A percentile compares a stretch with the other conserved stretches of the same genome.
These are phyloP conservation scores for Peronospora destructor DNA, from an alignment of 352 stramenopile species.

Conservation along the genomic window DNA sequence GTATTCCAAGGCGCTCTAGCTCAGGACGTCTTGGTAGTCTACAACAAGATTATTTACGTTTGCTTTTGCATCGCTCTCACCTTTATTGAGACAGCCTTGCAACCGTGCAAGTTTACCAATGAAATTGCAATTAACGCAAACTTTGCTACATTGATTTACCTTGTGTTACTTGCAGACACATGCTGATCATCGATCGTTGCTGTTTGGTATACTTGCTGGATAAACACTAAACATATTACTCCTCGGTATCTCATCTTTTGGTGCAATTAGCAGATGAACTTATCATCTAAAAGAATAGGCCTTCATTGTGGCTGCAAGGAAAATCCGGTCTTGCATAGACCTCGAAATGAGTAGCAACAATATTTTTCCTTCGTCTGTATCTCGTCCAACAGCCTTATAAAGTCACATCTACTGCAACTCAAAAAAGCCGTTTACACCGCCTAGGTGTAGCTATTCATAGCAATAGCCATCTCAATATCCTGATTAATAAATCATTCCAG, in stretches of 20 bases:
- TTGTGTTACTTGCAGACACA: conserved; percentile 13
- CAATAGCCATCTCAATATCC: conserved; percentile 62
- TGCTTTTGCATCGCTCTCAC: conserved; percentile 4
- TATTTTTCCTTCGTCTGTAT: background rate
- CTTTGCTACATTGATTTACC: conserved; percentile 22
- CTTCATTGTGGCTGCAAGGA: background rate
- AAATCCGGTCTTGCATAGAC: too few relatives aligned
- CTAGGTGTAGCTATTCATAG: conserved; percentile 65
- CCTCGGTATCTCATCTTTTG: background rate
- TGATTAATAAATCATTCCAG: conserved; percentile 2
- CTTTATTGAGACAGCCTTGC: conserved; percentile 10
- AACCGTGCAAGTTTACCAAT: conserved; percentile 16
- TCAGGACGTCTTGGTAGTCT: conserved; percentile 1
- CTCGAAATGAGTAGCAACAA: background rate
- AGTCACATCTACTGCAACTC: background rate
- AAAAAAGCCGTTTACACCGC: conserved; percentile 9
- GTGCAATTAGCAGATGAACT: background rate
- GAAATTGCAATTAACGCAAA: conserved; percentile 5
- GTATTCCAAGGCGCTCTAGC: background rate
- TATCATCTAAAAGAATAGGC: background rate
- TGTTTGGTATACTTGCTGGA: background rate
- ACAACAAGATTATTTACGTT: background rate
- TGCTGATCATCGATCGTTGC: conserved; percentile 10
- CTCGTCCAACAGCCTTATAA: background rate
- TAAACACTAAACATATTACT: conserved; percentile 1